phyloP scores from a whole-genome alignment of 306 rosid species.

The Pyrus bretschneideri region DNA sequence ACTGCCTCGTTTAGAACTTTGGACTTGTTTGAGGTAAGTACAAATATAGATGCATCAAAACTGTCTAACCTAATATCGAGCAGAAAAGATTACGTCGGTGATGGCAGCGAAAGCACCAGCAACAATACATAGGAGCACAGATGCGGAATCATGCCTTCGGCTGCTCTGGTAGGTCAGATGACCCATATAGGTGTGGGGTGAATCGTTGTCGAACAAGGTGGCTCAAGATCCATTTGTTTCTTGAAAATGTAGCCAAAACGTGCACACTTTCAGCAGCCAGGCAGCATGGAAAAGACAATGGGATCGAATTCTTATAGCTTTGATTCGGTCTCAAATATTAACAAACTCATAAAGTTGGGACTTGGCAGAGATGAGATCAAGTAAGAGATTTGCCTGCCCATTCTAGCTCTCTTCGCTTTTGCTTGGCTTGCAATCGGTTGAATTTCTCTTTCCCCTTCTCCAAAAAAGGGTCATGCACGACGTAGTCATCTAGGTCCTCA shows the following conservation, averaged over 20 bases:
- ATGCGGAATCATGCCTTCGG: neutral
- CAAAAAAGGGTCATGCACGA: slow-evolving; percentile 83
- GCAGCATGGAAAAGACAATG: neutral
- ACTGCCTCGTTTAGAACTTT: neutral
- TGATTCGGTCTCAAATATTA: neutral
- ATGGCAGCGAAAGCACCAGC: neutral
- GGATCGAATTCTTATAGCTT: neutral
- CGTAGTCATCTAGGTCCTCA: slow-evolving; percentile 76
- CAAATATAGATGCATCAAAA: neutral
- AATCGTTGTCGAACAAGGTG: neutral
- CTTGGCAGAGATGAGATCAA: slow-evolving; percentile 11
- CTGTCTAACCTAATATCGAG: neutral
- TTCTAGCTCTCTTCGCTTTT: slow-evolving; percentile 50
- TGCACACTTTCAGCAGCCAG: neutral
- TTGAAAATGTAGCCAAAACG: neutral
- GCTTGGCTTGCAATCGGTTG: slow-evolving; percentile 86
- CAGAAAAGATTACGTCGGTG: neutral
- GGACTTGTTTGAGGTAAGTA: neutral
- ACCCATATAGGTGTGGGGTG: neutral
- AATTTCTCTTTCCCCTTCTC: slow-evolving; percentile 96
- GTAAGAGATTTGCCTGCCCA: slow-evolving; percentile 62
- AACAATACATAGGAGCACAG: neutral
- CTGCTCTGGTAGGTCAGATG: neutral
- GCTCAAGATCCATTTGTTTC: slow-evolving; percentile 1
- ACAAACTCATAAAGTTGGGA: neutral